Evolutionary conservation across 2,329 filamentous ascomycete species (phyloP).

Genomic region (Erysiphe pulchra): DNA sequence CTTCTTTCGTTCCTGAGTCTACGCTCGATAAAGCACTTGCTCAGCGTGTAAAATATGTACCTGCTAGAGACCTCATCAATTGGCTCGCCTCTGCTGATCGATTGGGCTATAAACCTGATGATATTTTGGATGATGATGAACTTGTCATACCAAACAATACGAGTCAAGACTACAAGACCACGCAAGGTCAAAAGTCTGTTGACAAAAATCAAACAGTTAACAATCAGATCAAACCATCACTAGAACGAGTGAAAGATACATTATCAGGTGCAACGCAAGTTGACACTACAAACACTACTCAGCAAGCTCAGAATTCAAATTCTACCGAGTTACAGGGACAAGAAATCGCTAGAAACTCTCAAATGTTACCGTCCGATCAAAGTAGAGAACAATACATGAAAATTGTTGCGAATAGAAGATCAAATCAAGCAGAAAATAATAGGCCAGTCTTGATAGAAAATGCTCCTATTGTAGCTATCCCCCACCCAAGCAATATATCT

Average conservation of each 20-base stretch:
- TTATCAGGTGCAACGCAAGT: background rate
- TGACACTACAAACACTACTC: background rate
- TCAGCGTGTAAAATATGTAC: slow-evolving; percentile 5
- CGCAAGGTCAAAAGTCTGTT: background rate
- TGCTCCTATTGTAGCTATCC: background rate
- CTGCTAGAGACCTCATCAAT: slow-evolving; percentile 6
- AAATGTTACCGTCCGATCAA: background rate
- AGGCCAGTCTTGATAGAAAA: background rate
- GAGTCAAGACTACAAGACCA: background rate
- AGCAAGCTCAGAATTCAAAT: background rate
- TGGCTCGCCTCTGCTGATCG: slow-evolving; percentile 9
- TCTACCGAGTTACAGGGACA: background rate
- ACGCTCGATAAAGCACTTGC: slow-evolving; percentile 6
- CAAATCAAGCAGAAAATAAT: background rate
- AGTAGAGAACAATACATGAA: background rate
- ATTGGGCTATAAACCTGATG: slow-evolving; percentile 10
- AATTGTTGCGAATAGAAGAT: background rate
- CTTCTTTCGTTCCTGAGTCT: slow-evolving; percentile 3
- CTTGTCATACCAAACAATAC: background rate
- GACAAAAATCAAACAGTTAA: background rate
- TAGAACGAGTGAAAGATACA: background rate
- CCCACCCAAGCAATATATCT: background rate
- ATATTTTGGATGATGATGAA: slow-evolving; percentile 8
- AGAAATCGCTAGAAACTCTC: background rate
- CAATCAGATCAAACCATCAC: background rate